Evolutionary conservation across 2,329 filamentous ascomycete species (phyloP), one percentile per base, ranked within the genome.

Genomic region (Fusarium albidum): DNA sequence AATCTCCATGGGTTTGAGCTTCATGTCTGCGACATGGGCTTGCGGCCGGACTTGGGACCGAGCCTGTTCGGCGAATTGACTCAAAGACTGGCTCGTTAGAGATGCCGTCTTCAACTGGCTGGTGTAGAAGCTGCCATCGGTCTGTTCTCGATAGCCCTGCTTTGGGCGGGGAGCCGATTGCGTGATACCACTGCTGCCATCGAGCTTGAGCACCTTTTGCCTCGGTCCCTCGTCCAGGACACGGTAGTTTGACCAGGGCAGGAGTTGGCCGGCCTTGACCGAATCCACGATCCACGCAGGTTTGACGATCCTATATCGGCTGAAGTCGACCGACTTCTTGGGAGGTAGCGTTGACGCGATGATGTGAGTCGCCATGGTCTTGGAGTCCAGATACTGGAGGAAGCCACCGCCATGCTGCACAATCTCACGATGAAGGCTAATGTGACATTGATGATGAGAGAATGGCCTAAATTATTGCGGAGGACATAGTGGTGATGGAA

Each of bases 211-310:
- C 2, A 93, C 82, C 64, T 90, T 92, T 73, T 99, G 95, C 9
- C 86, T 84, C 1, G 88, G 85, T 0, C 92, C 92, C 71, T 96
- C 91, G 61, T 95, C 90, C 5, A 97, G 77, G 1, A 97, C 86
- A 26, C 91, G 85, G 69, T 95, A 99, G 11, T 86, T 80, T 55
- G 89, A 82, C 95, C 96, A 99, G 0, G 94, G 89, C 25, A 98
- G 78, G 37, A 97, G 75, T 66, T 84, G 89, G 6, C 92, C 92
- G 7, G 91, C 90, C 51, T 85, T 80, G 38, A 98, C 85, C 56
- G 93, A 97, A 64, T 99, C 94, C 12, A 92, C 88, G 4, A 99
- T 84, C 95, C 95, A 99, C 15, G 91, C 87, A 1, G 95, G 95
- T 72, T 95, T 96, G 43, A 97, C 95, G 31, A 99, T 91, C 38